Evolutionary conservation across 768 basidiomycete genomes (phyloP), one percentile per base, ranked within the genome.

Genomic region (Lyophyllum atratum): DNA sequence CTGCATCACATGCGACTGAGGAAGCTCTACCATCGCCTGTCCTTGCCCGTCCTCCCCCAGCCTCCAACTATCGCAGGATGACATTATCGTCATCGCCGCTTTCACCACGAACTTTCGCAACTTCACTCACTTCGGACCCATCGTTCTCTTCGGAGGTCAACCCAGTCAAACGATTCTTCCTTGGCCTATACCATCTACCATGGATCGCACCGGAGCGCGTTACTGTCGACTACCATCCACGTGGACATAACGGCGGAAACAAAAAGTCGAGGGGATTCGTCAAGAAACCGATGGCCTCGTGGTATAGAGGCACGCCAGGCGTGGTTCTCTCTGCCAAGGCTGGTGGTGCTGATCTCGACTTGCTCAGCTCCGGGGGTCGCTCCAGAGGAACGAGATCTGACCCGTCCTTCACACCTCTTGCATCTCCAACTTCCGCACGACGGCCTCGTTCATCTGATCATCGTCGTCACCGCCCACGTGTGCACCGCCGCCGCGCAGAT

Each of bases 171-270:
- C 71, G 74, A 12, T 82, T 82, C 54, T 65, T 80, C 51, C 62
- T 71, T 7, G 71, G 64, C 2, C 29, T 83, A 2, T 76, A 80
- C 47, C 59, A 68, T 17, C 72, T 83, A 49, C 82, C 82, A 1
- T 83, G 82, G 82, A 64, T 80, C 7, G 71, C 80, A 9, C 64
- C 70, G 3, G 67, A 72, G 2, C 72, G 80, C 44, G 75, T 83
- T 56, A 80, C 80, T 1, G 70, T 75, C 8, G 75, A 77, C 55
- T 81, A 83, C 55, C 62, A 74, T 14, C 80, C 82, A 0, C 74
- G 69, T 12, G 68, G 68, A 52, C 68, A 43, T n/a, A n/a, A n/a
- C n/a, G n/a, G n/a, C 40, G 54, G 51, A 33, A 50, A 52, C 47
- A 40, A 54, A 56, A 11, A 59, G 55, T 56, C 43, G 54, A 54